Conservation (phyloP, 257 asterid species). For the Solanum pinnatisectum region DNA sequence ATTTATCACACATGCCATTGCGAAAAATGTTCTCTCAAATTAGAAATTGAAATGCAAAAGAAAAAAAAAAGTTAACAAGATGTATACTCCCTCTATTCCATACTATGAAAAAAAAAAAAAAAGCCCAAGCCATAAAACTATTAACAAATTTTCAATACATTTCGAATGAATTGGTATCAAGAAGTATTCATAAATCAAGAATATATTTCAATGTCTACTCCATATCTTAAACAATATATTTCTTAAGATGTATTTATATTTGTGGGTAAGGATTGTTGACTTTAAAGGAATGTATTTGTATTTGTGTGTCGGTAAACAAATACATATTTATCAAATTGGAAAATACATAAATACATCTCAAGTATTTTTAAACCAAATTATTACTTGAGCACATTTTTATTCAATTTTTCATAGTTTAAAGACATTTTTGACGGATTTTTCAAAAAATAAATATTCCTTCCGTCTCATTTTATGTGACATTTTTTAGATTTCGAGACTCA, state of each 20-base stretch:
- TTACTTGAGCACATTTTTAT: no score
- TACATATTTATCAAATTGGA: neutral
- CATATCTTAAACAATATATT: neutral
- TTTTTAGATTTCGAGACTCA: accelerated
- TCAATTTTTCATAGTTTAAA: accelerated
- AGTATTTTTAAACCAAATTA: neutral
- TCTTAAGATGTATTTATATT: neutral
- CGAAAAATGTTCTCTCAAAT: neutral
- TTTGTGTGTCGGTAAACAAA: neutral
- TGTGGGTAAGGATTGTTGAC: neutral
- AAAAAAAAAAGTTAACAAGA: no score
- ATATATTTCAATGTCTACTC: neutral
- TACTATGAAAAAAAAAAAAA: no score
- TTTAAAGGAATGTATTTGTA: neutral
- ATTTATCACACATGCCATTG: neutral
- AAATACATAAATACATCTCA: no score
- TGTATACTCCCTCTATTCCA: no score
- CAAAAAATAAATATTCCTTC: accelerated
- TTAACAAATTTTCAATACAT: neutral
- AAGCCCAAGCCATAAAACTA: neutral
- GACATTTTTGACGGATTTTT: neutral
- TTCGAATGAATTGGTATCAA: neutral
- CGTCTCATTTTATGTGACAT: accelerated
- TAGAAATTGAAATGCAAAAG: neutral
- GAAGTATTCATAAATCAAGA: neutral